A percentile compares a stretch with the other conserved stretches of the same genome.
These are phyloP conservation scores for Debaryomyces fabryi DNA, from an alignment of 1,139 yeast genomes.

Conservation along the genomic window DNA sequence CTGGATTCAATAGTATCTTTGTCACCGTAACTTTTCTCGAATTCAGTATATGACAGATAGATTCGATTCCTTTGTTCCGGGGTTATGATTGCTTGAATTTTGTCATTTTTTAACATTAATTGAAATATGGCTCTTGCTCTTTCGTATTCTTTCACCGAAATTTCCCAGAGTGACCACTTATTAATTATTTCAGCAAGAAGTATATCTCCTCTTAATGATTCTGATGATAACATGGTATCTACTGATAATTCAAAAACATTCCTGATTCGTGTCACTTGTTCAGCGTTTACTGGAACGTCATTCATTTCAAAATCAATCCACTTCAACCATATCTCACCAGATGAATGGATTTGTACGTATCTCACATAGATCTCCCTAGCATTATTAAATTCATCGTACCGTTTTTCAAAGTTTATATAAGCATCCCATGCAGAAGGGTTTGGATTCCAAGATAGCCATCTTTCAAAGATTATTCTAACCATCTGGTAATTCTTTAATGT, in stretches of 20 bases:
- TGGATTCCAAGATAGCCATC: slow-evolving; percentile 84
- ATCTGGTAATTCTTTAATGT: slow-evolving; percentile 64
- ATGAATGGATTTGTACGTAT: slow-evolving; percentile 57
- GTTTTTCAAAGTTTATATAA: slow-evolving; percentile 68
- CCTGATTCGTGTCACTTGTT: slow-evolving; percentile 44
- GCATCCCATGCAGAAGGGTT: slow-evolving; percentile 72
- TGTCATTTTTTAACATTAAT: slow-evolving; percentile 46
- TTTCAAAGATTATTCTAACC: slow-evolving; percentile 67
- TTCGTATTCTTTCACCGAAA: slow-evolving; percentile 60
- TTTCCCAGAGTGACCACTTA: slow-evolving; percentile 77
- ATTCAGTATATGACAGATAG: slow-evolving; percentile 53
- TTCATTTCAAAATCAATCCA: slow-evolving; percentile 42
- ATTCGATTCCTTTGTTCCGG: slow-evolving; percentile 41
- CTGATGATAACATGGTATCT: slow-evolving; percentile 47
- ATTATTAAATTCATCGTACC: slow-evolving; percentile 62
- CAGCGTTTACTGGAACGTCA: slow-evolving; percentile 14
- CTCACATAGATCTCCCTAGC: slow-evolving; percentile 61
- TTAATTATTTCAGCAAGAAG: slow-evolving; percentile 32
- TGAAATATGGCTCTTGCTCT: slow-evolving; percentile 67
- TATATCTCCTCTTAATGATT: slow-evolving; percentile 20
- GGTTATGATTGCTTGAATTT: slow-evolving; percentile 36
- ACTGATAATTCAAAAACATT: slow-evolving; percentile 70
- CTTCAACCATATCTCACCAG: slow-evolving; percentile 61
- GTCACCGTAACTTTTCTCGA: slow-evolving; percentile 69
- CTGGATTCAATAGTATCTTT: slow-evolving; percentile 55